A percentile compares a stretch with the other conserved stretches of the same genome.
Conservation (phyloP, 139 green algal genomes). For the Bryopsis sp. region DNA sequence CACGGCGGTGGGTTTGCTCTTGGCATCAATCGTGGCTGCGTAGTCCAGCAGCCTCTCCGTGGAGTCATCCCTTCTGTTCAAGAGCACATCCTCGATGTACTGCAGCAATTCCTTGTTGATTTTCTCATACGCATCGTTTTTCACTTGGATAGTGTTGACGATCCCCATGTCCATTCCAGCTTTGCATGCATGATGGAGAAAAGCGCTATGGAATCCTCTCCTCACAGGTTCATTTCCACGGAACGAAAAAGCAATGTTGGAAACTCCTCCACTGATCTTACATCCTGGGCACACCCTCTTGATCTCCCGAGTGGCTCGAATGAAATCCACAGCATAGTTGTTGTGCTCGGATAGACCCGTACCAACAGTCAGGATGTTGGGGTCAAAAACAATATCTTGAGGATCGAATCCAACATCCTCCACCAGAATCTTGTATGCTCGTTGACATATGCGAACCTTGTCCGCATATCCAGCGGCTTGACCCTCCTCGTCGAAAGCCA, state of each 20-base stretch:
- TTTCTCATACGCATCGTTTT: slow-evolving; percentile 90
- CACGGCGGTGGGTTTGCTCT: slow-evolving; percentile 80
- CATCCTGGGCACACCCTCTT: slow-evolving; percentile 87
- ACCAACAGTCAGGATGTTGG: slow-evolving; percentile 97
- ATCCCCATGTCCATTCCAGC: slow-evolving; percentile 99
- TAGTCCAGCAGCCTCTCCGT: slow-evolving; percentile 95
- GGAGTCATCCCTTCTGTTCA: slow-evolving; percentile 93
- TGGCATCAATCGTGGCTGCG: slow-evolving; percentile 81
- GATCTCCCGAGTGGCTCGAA: slow-evolving; percentile 83
- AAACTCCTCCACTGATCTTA: slow-evolving; percentile 95
- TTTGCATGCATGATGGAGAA: slow-evolving; percentile 88
- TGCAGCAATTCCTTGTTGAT: slow-evolving; percentile 96
- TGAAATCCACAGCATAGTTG: slow-evolving; percentile 99
- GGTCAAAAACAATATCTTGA: slow-evolving; percentile 98
- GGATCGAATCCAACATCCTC: slow-evolving; percentile 90
- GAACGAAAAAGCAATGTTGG: slow-evolving; percentile 98
- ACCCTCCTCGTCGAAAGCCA: slow-evolving; percentile 97
- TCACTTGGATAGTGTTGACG: slow-evolving; percentile 89
- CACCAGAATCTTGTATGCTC: slow-evolving; percentile 91
- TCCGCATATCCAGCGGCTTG: slow-evolving; percentile 46
- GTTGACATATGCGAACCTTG: slow-evolving; percentile 86
- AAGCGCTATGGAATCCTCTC: slow-evolving; percentile 85
- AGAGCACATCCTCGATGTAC: slow-evolving; percentile 94
- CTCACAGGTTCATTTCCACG: slow-evolving; percentile 92
- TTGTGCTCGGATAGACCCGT: slow-evolving; percentile 96